Conservation (phyloP, 176 grass and related monocot genomes). For the Hsuehochloa calcarea region DNA sequence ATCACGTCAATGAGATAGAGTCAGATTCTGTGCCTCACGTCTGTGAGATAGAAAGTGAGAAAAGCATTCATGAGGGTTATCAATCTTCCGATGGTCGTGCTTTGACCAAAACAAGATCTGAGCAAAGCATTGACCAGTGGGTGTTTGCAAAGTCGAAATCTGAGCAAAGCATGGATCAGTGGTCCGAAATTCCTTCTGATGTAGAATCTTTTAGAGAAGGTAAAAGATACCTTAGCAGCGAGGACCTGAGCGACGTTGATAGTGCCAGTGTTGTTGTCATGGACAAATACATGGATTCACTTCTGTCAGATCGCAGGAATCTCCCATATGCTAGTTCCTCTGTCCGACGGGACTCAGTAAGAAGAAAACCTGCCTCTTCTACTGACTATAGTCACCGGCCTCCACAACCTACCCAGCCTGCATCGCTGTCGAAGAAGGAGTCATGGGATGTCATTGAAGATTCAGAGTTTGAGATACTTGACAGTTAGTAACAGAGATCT, state of each 20-base stretch:
- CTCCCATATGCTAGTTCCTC: conserved; percentile 54
- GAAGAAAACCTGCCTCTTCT: conserved; percentile 59
- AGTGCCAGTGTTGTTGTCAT: conserved; percentile 61
- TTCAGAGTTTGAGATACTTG: conserved; percentile 76
- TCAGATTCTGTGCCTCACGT: conserved; percentile 41
- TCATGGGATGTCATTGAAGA: conserved; percentile 78
- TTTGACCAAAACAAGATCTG: conserved; percentile 56
- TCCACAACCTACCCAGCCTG: conserved; percentile 33
- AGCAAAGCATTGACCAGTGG: conserved; percentile 80
- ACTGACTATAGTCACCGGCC: conserved; percentile 32
- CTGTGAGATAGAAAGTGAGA: conserved; percentile 59
- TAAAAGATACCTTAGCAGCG: conserved; percentile 44
- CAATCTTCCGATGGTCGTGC: conserved; percentile 49
- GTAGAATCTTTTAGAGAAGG: conserved; percentile 61
- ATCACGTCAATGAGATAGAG: conserved; percentile 45
- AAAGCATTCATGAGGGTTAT: conserved; percentile 47
- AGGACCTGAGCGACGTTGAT: conserved; percentile 51
- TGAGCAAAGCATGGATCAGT: conserved; percentile 91
- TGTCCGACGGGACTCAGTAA: conserved; percentile 49
- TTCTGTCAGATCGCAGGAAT: conserved; percentile 55
- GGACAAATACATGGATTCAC: conserved; percentile 96
- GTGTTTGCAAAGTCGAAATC: conserved; percentile 75
- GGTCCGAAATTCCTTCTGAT: conserved; percentile 77
- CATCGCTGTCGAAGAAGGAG: conserved; percentile 51
- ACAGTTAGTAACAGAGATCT: conserved; percentile 48